Conservation (phyloP, 306 rosid species). For the Ormosia semicastrata region DNA sequence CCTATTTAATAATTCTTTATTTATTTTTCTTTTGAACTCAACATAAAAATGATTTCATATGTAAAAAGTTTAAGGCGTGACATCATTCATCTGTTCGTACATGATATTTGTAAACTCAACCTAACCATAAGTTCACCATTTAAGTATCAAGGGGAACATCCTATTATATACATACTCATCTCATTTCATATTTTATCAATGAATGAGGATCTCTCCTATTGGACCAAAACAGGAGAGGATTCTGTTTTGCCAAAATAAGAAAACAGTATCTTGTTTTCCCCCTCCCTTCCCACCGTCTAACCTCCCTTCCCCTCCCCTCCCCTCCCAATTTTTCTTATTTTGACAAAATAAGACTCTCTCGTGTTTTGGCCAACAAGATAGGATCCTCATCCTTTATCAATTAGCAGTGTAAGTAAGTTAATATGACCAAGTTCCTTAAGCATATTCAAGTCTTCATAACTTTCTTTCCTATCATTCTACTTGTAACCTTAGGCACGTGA, state of each 20-base stretch:
- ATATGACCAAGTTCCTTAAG: conserved; percentile 20
- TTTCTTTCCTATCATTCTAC: conserved; percentile 22
- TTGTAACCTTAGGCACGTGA: conserved; percentile 32
- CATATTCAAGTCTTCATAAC: conserved; percentile 26
- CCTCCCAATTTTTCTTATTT: too few relatives aligned
- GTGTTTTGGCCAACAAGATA: too few relatives aligned
- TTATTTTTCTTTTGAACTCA: too few relatives aligned
- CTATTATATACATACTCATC: neutral
- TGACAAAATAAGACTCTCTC: too few relatives aligned
- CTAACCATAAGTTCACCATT: conserved; percentile 32
- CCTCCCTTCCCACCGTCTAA: too few relatives aligned
- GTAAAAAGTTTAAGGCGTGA: neutral
- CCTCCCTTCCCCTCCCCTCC: too few relatives aligned
- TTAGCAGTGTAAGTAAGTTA: neutral
- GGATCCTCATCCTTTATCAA: too few relatives aligned
- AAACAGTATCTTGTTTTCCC: too few relatives aligned
- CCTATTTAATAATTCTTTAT: neutral
- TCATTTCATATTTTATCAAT: neutral
- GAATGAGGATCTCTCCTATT: too few relatives aligned
- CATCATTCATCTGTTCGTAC: neutral
- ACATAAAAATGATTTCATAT: neutral
- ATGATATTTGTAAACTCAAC: conserved; percentile 20
- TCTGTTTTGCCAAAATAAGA: too few relatives aligned
- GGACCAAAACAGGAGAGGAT: too few relatives aligned
- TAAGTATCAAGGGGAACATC: conserved; percentile 16